These are phyloP conservation scores for Pythium rishiriense DNA, from an alignment of 352 stramenopile genomes.

Conservation along the genomic window DNA sequence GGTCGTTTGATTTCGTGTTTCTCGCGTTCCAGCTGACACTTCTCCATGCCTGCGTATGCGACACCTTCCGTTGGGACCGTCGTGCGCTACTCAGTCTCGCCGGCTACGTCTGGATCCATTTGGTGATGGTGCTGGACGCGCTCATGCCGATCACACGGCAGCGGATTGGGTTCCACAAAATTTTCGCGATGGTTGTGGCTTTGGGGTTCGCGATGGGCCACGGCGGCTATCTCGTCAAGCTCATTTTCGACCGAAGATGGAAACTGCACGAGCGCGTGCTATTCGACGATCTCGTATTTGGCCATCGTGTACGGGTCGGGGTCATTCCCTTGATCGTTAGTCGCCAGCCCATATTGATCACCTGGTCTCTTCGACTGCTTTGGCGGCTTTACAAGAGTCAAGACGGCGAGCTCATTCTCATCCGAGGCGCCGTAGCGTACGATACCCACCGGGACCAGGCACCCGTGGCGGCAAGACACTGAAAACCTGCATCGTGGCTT, in stretches of 20 bases:
- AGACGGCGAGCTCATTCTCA: slow-evolving; percentile 16
- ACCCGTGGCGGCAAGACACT: not conserved
- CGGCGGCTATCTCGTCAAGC: slow-evolving; percentile 8
- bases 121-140: slow-evolving; percentile 29
- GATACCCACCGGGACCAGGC: not conserved
- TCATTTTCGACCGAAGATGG: slow-evolving; percentile 13
- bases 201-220: not conserved
- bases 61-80: slow-evolving; percentile 31
- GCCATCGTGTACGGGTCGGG: slow-evolving; percentile 1
- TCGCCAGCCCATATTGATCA: slow-evolving; percentile 18
- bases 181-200: slow-evolving; percentile 12
- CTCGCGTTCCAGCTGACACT: slow-evolving; percentile 32
- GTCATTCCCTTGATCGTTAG: slow-evolving; percentile 22
- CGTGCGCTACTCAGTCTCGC: slow-evolving; percentile 12
- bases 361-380: slow-evolving; percentile 23
- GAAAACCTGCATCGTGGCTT: not conserved
- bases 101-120: slow-evolving; percentile 30
- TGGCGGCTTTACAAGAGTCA: slow-evolving; percentile 20
- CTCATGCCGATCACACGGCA: slow-evolving; percentile 12
- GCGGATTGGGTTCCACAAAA: slow-evolving; percentile 15
- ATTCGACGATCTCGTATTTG: not conserved
- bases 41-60: slow-evolving; percentile 23
- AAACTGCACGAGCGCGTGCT: slow-evolving; percentile 17
- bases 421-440: slow-evolving; percentile 25
- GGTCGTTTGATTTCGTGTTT: slow-evolving; percentile 39